These are phyloP conservation scores for Bipolaris oryzae DNA, from an alignment of 2,329 filamentous ascomycete species.

Conservation along the genomic window DNA sequence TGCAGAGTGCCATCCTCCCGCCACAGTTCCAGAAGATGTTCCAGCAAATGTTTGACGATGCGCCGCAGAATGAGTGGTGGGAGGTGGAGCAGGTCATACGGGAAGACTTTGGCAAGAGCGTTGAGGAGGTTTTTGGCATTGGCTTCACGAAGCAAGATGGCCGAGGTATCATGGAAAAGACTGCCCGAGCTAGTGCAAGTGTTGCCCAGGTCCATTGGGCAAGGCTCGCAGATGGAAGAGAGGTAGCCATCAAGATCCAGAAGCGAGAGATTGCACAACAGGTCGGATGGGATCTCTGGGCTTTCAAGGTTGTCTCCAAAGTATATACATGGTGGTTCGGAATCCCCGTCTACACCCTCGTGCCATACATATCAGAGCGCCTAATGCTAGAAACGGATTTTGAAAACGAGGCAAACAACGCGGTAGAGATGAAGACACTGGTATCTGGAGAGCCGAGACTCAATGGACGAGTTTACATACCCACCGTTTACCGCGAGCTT, in stretches of 20 bases:
- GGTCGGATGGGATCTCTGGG: constrained; percentile 93
- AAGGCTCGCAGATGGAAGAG: constrained; percentile 78
- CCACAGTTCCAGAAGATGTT: constrained; percentile 98
- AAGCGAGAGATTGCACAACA: constrained; percentile 92
- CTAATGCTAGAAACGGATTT: constrained; percentile 94
- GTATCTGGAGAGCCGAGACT: constrained; percentile 78
- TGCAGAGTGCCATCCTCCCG: constrained; percentile 93
- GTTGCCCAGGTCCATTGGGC: constrained; percentile 99
- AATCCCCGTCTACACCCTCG: constrained; percentile 86
- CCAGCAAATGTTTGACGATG: constrained; percentile 94
- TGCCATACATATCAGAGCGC: constrained; percentile 93
- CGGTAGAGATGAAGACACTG: constrained; percentile 79
- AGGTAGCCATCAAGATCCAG: constrained; percentile 95
- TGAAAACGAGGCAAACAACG: constrained; percentile 86
- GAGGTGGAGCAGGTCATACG: constrained; percentile 84
- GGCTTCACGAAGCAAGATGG: constrained; percentile 72
- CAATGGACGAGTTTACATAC: constrained; percentile 83
- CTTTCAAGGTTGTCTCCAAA: constrained; percentile 85
- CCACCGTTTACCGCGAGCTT: constrained; percentile 80
- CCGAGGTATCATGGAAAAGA: constrained; percentile 72
- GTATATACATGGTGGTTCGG: constrained; percentile 89
- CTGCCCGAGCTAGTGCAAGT: constrained; percentile 79
- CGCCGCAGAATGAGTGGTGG: constrained; percentile 87
- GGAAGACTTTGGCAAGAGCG: constrained; percentile 82
- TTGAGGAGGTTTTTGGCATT: constrained; percentile 91